Base-by-base conservation (phyloP, 495 filamentous ascomycete species). In the Delitschia confertaspora region DNA sequence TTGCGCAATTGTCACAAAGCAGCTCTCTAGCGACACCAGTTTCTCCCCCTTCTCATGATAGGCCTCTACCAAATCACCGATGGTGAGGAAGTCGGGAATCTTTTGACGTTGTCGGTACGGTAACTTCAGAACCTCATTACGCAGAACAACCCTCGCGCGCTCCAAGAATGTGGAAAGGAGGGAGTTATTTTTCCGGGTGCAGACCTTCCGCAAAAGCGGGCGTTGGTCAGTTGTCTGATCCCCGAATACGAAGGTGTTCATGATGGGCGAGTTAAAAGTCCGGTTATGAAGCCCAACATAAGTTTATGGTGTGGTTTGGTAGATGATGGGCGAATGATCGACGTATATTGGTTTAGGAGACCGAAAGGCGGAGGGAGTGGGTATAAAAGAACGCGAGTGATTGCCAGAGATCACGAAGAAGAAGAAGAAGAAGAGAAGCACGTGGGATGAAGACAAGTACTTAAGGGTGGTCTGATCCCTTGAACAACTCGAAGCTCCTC, bases 181-280 rank as follows among this genome's bases (percentile, higher is more conserved):
- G 17, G 78, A 65, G 56, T 83, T 78, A 47, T 77, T 75, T 53
- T 79, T 79, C 37, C 71, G 69, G 45, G 77, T 69, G 57, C 79
- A 53, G 61, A 83, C 67, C 70, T 67, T 68, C 72, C 49, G 70
- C 36, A 88, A 66, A 38, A 82, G 77, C 33, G 70, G 67, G 50
- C 80, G 76, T 39, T 80, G 79, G 57, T 84, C 78, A 51, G 78
- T 70, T 20, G 82, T 85, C 68, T 87, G 82, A 62, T 91, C 83
- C 67, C 84, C 85, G 60, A 88, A 86, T 32, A 67, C 49, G 33
- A 62, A 54, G 30, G 57, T 47, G 42, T 65, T 64, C 62, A 63
- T 63, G 26, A 23, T 57, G 51, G 31, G 20, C 31, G 50, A 27
- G 32, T n/a, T n/a, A n/a, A n/a, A n/a, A n/a, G n/a, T n/a, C n/a